Base-by-base conservation (phyloP, 2,329 filamentous ascomycete genomes). In the Phaeosphaeriaceae sp. region DNA sequence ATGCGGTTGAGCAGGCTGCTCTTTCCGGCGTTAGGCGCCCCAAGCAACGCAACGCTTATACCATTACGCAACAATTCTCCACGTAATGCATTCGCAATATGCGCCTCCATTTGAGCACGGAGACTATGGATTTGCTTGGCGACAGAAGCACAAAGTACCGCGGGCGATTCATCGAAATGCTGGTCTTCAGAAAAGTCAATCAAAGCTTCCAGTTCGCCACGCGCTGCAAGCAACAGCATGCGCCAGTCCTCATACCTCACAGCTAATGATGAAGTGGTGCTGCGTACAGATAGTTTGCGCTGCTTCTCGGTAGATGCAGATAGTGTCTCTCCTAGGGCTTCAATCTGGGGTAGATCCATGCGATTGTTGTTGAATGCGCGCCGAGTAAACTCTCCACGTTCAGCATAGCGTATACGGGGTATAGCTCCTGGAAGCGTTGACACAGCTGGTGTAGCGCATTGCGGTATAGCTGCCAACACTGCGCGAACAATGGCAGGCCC, bases 121-220 rank as follows among this genome's bases (percentile, higher is more conserved):
- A 97, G 83, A 0, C 66, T 71, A 1, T 72, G 67, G 2, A 96
- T 83, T 65, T 92, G 85, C 0, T 58, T 60, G 1, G 85, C 82
- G 23, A 97, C 89, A 40, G 86, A 90, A 0, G 68, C 71, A 36
- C 95, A 81, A 17, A 97, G 79, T 46, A 89, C 83, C 0, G 81
- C 76, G 0, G 91, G 89, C 2, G 90, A 87, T 73, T 96, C 92
- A 61, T 97, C 92, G 66, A 99, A 96, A 76, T 97, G 90, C 74
- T 99, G 93, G 66, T 97, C 94, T 71, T 99, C 94, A 1, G 90
- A 89, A 70, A 99, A 99, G 74, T 99, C 94, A 54, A 99, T 97
- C 60, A 99, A 76, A 0, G 94, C 94, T 74, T 99, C 94, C 32
- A 99, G 81, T 75, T 97, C 92, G 8, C 91, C 94, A 2, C 94